A percentile compares a stretch with the other conserved stretches of the same genome.
These are phyloP conservation scores for Neurospora terricola DNA, from an alignment of 495 filamentous ascomycete genomes.

Conservation along the genomic window DNA sequence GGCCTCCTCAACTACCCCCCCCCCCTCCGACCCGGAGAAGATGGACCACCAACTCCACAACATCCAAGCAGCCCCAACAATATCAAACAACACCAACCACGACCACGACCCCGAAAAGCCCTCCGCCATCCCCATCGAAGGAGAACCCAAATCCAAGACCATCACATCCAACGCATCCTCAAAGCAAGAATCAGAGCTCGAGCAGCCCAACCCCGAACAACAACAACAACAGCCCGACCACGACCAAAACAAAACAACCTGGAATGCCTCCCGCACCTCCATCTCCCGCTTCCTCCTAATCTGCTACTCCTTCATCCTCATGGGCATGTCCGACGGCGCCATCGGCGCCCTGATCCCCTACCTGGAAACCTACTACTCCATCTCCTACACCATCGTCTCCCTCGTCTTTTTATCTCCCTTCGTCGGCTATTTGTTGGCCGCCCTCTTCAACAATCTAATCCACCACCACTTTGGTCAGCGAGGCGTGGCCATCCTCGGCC, in stretches of 20 bases:
- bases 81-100: background rate
- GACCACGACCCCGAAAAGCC: background rate
- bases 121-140: background rate
- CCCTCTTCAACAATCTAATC: conserved; percentile 55
- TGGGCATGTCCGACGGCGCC: conserved; percentile 76
- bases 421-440: conserved; percentile 68
- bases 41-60: background rate
- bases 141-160: background rate
- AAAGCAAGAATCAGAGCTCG: background rate
- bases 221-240: background rate
- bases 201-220: background rate
- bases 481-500: conserved; percentile 60
- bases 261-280: conserved; percentile 64
- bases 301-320: conserved; percentile 65
- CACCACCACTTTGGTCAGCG: conserved; percentile 55
- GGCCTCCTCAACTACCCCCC: background rate
- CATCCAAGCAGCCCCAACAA: background rate
- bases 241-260: conserved; percentile 18
- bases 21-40: background rate
- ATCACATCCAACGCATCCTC: background rate
- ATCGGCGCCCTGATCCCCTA: conserved; percentile 44
- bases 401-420: conserved; percentile 76
- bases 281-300: conserved; percentile 52
- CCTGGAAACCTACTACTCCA: conserved; percentile 56
- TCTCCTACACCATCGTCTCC: conserved; percentile 69